Base-by-base conservation (phyloP, 768 basidiomycete genomes). In the Rhizopogon vesiculosus region DNA sequence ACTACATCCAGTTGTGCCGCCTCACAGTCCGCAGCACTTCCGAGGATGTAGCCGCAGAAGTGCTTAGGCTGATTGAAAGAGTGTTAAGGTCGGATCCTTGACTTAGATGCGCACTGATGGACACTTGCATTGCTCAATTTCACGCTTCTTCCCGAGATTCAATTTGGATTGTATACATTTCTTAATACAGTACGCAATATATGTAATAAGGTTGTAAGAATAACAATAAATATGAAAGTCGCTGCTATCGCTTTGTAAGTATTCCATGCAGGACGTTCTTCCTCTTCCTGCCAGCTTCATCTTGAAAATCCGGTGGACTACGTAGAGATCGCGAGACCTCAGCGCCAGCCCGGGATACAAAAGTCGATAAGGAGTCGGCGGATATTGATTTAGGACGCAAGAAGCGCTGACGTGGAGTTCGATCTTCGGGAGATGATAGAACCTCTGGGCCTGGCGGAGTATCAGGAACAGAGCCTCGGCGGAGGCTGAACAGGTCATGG, bases 1-100 rank as follows among this genome's bases (percentile, higher is more conserved):
- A 38, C 35, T 10, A 4, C 35, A 22, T 29, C 55, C 66, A 96
- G 91, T 77, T 98, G 35, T 98, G 93, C 72, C 88, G 97, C 38
- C 66, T 98, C 57, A 99, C 97, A 6, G 82, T 98, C 43, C 82
- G 97, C 66, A 96, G 93, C 65, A 98, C 97, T 3, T 98, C 97
- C 54, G 94, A 94, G 68, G 82, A 86, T 9, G 94, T 98, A 8
- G 89, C 91, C 41, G 60, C 69, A 4, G 87, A 89, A 67, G 85
- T 89, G 42, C 79, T 85, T 65, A 82, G 77, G 55, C 66, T 78
- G 18, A 46, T 82, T 41, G 74, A 75, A 60, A 74, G 63, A 59
- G 70, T 71, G 5, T 65, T 81, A 39, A 70, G 65, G 55, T 53
- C 56, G 55, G 61, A 72, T 15, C 54, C 58, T 38, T 68, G 25